These are phyloP conservation scores for Nicotiana paniculata DNA, from an alignment of 257 asterid genomes.

Conservation along the genomic window DNA sequence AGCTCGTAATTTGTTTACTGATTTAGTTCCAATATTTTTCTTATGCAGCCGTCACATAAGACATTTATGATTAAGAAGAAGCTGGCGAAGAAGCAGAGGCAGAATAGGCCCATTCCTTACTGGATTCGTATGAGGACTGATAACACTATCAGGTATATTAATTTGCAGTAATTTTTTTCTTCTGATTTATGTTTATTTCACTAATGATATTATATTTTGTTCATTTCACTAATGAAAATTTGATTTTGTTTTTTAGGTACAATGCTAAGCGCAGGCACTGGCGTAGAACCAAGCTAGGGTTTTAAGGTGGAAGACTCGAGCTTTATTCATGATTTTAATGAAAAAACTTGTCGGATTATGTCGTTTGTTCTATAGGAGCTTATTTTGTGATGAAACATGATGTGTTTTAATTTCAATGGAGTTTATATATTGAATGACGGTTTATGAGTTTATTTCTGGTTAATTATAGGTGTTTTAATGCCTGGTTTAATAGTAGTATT, in stretches of 20 bases:
- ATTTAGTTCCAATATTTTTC: not conserved
- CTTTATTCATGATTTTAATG: not conserved
- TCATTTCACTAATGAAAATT: not conserved
- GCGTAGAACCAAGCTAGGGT: slow-evolving; percentile 27
- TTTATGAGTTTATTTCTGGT: not conserved
- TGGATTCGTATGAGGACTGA: slow-evolving; percentile 28
- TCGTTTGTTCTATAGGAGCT: not conserved
- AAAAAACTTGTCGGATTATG: not conserved
- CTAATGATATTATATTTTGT: not conserved
- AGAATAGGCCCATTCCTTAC: slow-evolving; percentile 21
- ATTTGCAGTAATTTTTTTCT: no score
- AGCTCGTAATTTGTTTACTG: not conserved
- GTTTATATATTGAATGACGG: not conserved
- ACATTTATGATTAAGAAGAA: slow-evolving; percentile 21
- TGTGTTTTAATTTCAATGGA: not conserved
- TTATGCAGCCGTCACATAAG: slow-evolving; percentile 17
- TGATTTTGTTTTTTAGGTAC: not conserved
- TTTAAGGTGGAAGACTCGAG: slow-evolving; percentile 3
- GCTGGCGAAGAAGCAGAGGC: slow-evolving; percentile 22
- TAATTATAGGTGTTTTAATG: not conserved
- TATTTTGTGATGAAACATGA: not conserved
- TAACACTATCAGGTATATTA: slow-evolving; percentile 16
- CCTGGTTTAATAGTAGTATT: not conserved
- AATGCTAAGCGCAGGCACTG: slow-evolving; percentile 26
- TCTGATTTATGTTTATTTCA: not conserved